Evolutionary conservation across 257 asterid species (phyloP), one percentile per base, ranked within the genome.

Genomic region (Solanum peruvianum): DNA sequence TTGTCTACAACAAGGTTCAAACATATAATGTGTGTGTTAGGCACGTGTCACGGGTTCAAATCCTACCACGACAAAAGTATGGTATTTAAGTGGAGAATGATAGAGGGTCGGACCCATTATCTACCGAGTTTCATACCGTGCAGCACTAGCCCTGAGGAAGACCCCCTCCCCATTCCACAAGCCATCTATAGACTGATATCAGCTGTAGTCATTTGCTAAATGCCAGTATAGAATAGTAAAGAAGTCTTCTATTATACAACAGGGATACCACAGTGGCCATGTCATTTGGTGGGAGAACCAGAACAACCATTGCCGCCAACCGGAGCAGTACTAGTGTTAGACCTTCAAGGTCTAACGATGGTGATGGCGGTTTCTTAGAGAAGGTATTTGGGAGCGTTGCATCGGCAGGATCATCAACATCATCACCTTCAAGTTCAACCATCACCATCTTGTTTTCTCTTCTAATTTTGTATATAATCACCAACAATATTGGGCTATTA

Each of bases 331-430:
- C 27, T 27, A 93, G 92, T 86, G 90, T 71, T 33, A 71, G 78
- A 33, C 78, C 78, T 20, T 9, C 86, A 1, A 87, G 93, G 91
- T 56, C 94, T 69, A 47, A 87, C 14, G 87, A 87, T 14, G 89
- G 88, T 1, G 94, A 89, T 37, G 92, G 73, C 9, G 94, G 88
- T 88, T 60, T 75, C 81, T 92, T 88, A 62, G 93, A 96, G 11
- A 94, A 93, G 98, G 89, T 89, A 89, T 95, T 93, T 67, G 96
- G 98, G 82, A 93, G 89, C 89, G 88, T 81, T 80, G 92, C 94
- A 75, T 89, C 94, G 44, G 89, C 94, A 83, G 87, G 67, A 20
- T 10, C 93, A 82, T 90, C 91, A 60, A 71, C 93, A 80, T 64
- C 93, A 83, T 41, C 92, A 16, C 84, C 69, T 49, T 29, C 94